Evolutionary conservation across 2,329 filamentous ascomycete genomes (phyloP).

Genomic region (Mollisia scopiformis): DNA sequence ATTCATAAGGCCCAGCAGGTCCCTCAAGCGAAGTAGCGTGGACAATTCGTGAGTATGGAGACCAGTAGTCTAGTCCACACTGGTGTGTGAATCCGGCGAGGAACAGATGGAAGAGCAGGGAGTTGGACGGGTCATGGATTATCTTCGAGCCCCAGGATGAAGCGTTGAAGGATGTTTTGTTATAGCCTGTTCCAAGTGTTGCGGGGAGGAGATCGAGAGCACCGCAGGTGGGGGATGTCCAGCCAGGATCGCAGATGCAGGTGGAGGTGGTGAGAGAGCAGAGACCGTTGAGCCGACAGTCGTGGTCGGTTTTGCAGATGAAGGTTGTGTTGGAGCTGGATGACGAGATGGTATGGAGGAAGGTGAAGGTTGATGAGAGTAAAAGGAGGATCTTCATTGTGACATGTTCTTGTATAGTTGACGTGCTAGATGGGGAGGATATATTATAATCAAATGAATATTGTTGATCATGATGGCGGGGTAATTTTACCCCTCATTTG

Average conservation of each 20-base stretch:
- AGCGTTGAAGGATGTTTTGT: conserved; percentile 44
- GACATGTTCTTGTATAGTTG: background rate
- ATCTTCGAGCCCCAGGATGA: conserved; percentile 53
- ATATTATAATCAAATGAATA: background rate
- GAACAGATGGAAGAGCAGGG: conserved; percentile 47
- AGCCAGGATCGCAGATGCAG: conserved; percentile 43
- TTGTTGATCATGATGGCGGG: background rate
- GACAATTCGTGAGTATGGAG: conserved; percentile 47
- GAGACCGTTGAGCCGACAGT: conserved; percentile 46
- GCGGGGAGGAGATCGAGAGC: conserved; percentile 48
- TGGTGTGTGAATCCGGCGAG: conserved; percentile 48
- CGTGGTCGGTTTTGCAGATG: conserved; percentile 1
- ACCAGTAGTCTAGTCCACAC: conserved; percentile 51
- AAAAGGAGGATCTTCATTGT: background rate
- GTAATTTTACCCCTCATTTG: background rate
- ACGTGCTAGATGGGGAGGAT: background rate
- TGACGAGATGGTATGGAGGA: background rate
- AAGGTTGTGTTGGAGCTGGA: background rate
- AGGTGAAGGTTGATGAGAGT: background rate
- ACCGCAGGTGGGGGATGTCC: conserved; percentile 47
- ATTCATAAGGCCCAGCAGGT: conserved; percentile 48
- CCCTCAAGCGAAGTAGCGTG: conserved; percentile 48
- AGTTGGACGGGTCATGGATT: conserved; percentile 44
- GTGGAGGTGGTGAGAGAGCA: conserved; percentile 30
- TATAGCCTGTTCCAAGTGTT: conserved; percentile 46